Percentiles rank a stretch among this genome's conserved stretches.
Evolutionary conservation across 768 basidiomycete genomes (phyloP).

Genomic region (Chiua virens): DNA sequence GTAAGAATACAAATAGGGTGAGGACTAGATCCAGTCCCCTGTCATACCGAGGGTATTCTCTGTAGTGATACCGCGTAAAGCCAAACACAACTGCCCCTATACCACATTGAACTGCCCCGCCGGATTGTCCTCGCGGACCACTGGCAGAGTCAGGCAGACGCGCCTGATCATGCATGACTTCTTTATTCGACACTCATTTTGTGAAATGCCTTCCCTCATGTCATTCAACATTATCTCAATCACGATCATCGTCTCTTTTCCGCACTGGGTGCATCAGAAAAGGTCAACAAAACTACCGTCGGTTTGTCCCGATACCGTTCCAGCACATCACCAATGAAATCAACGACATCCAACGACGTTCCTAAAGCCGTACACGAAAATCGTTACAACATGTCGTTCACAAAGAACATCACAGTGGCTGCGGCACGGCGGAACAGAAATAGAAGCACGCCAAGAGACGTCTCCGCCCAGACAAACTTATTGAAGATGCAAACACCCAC

Average conservation of each 20-base stretch:
- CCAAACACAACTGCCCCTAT: too few relatives aligned
- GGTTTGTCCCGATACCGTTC: constrained; percentile 9
- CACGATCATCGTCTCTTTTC: constrained; percentile 13
- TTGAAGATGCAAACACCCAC: constrained; percentile 6
- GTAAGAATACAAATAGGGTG: too few relatives aligned
- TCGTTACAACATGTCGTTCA: constrained; percentile 5
- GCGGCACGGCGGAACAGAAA: neutral
- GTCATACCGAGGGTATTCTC: too few relatives aligned
- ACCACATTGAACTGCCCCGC: too few relatives aligned
- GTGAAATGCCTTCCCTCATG: constrained; percentile 13
- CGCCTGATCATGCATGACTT: too few relatives aligned
- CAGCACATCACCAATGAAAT: neutral
- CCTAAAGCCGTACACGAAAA: neutral
- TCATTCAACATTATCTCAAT: constrained; percentile 11
- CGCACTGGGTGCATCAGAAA: constrained; percentile 9
- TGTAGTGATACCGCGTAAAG: too few relatives aligned
- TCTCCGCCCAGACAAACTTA: neutral
- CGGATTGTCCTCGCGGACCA: too few relatives aligned
- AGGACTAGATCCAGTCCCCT: too few relatives aligned
- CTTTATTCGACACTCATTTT: too few relatives aligned
- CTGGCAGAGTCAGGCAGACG: too few relatives aligned
- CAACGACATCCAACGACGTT: neutral
- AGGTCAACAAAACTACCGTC: neutral
- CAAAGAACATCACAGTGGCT: neutral
- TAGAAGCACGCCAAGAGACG: neutral